A percentile compares a stretch with the other conserved stretches of the same genome.
Conservation (phyloP, 768 basidiomycete genomes). For the Nidularia pulvinata region DNA sequence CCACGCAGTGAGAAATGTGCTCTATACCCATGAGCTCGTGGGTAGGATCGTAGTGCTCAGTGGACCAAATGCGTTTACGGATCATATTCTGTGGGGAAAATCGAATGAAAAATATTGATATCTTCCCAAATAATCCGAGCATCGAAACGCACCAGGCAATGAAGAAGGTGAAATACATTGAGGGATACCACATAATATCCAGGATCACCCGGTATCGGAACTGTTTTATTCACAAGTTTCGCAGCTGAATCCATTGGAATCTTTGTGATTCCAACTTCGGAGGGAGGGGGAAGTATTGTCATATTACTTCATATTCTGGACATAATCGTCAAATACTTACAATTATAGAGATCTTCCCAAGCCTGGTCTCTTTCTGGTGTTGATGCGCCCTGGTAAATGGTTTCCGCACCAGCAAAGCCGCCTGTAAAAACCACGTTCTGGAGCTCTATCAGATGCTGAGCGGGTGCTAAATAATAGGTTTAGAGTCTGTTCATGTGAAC, state of each 20-base stretch:
- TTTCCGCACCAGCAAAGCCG: background rate
- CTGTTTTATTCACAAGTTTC: slow-evolving; percentile 16
- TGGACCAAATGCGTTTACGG: background rate
- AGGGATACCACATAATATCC: slow-evolving; percentile 17
- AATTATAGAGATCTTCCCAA: slow-evolving; percentile 17
- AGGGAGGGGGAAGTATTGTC: background rate
- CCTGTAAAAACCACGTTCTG: too few species aligned
- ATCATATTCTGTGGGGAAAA: slow-evolving; percentile 14
- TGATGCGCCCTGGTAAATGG: slow-evolving; percentile 9
- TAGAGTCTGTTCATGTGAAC: too few species aligned
- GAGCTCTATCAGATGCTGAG: too few species aligned
- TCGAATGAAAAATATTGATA: slow-evolving; percentile 14
- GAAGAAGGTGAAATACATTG: slow-evolving; percentile 24
- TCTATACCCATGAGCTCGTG: background rate
- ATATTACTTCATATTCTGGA: background rate
- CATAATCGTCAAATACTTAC: slow-evolving; percentile 5
- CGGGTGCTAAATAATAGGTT: too few species aligned
- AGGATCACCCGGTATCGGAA: slow-evolving; percentile 16
- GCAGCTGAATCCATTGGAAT: slow-evolving; percentile 15
- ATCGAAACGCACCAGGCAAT: slow-evolving; percentile 19
- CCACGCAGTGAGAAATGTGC: slow-evolving; percentile 18
- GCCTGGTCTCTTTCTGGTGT: slow-evolving; percentile 17
- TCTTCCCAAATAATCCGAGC: background rate
- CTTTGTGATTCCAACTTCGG: slow-evolving; percentile 8
- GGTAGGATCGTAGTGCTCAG: background rate